phyloP scores from a whole-genome alignment of 768 basidiomycete species.

The Mycena sanguinolenta region DNA sequence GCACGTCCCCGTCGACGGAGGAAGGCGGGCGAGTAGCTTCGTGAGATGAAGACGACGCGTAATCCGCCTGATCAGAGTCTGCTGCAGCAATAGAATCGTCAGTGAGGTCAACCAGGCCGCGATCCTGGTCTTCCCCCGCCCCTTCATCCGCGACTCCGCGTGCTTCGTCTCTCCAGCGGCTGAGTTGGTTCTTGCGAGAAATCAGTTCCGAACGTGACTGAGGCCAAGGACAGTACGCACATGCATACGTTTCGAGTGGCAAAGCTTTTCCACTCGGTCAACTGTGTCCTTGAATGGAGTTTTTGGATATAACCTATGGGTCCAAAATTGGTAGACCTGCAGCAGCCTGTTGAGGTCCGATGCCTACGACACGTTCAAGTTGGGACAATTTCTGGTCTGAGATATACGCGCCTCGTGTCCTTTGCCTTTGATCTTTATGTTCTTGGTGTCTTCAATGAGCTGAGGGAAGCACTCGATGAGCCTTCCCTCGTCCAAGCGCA shows the following conservation, averaged over 20 bases:
- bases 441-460: constrained; percentile 81
- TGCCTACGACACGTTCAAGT: constrained; percentile 59
- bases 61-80: constrained; percentile 45
- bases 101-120: constrained; percentile 33
- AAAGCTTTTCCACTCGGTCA: constrained; percentile 87
- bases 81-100: constrained; percentile 34
- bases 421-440: constrained; percentile 88
- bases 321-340: constrained; percentile 93
- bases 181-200: constrained; percentile 68
- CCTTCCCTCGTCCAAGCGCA: constrained; percentile 81
- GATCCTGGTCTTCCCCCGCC: constrained; percentile 40
- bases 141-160: constrained; percentile 48
- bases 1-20: constrained; percentile 50
- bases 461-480: constrained; percentile 88
- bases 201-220: constrained; percentile 11
- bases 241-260: constrained; percentile 87
- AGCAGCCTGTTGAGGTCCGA: constrained; percentile 85
- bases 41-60: constrained; percentile 50
- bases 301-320: constrained; percentile 93
- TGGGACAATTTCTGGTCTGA: background rate
- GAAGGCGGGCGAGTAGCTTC: constrained; percentile 56
- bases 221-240: constrained; percentile 59
- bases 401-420: constrained; percentile 83
- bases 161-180: constrained; percentile 84
- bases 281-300: constrained; percentile 91